A percentile compares a stretch with the other conserved stretches of the same genome.
Conservation (phyloP, 2,329 filamentous ascomycete species). For the Penicillium sp. region DNA sequence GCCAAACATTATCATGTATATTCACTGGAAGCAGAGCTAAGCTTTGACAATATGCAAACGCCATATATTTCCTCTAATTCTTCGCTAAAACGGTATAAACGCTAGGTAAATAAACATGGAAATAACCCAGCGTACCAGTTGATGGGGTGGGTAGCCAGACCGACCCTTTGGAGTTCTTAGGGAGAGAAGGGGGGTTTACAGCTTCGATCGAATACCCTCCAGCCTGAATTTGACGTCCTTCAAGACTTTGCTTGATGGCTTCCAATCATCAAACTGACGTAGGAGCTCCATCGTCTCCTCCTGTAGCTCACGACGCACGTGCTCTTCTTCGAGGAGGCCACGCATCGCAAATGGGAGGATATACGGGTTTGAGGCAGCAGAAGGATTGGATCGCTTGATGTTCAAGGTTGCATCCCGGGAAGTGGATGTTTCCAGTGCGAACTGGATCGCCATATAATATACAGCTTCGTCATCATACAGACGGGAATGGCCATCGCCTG, state of each 20-base stretch:
- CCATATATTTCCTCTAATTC: neutral
- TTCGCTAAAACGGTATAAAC: neutral
- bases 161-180: neutral
- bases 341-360: conserved; percentile 95
- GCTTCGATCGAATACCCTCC: conserved; percentile 84
- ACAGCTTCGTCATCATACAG: conserved; percentile 88
- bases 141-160: neutral
- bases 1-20: neutral
- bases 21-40: neutral
- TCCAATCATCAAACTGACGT: conserved; percentile 91
- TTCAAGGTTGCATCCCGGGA: conserved; percentile 51
- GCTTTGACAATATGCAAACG: neutral
- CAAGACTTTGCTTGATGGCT: conserved; percentile 81
- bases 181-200: conserved; percentile 43
- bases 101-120: neutral
- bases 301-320: conserved; percentile 78
- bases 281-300: conserved; percentile 77
- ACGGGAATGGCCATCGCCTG: conserved; percentile 88
- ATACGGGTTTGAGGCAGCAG: conserved; percentile 69
- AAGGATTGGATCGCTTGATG: conserved; percentile 51
- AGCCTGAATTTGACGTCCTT: conserved; percentile 95
- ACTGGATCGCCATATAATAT: conserved; percentile 74
- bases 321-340: conserved; percentile 85
- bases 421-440: conserved; percentile 69
- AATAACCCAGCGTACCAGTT: neutral